These are phyloP conservation scores for Bertia moriformis DNA, from an alignment of 2,329 filamentous ascomycete genomes.

Conservation along the genomic window DNA sequence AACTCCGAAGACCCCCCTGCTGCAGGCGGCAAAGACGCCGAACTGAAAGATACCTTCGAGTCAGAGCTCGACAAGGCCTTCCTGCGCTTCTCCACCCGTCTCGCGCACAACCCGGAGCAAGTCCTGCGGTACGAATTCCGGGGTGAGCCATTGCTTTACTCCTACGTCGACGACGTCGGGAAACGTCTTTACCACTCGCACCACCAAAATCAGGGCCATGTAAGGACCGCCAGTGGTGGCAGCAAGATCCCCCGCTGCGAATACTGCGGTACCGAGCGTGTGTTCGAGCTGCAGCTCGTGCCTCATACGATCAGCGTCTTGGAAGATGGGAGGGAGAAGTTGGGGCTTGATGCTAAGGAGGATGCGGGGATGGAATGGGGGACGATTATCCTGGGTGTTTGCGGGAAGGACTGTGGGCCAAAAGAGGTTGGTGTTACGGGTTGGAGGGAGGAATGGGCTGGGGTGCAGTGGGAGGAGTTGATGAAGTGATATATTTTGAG, in stretches of 20 bases:
- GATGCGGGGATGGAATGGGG: conserved; percentile 86
- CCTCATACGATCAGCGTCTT: conserved; percentile 82
- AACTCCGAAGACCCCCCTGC: not conserved
- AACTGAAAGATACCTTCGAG: conserved; percentile 22
- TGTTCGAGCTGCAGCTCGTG: conserved; percentile 85
- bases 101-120: conserved; percentile 35
- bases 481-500: too few relatives aligned
- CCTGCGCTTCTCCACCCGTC: conserved; percentile 31
- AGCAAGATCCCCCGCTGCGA: conserved; percentile 58
- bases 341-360: conserved; percentile 36
- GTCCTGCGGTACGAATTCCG: conserved; percentile 33
- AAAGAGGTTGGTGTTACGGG: conserved; percentile 45
- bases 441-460: conserved; percentile 91
- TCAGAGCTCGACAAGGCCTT: conserved; percentile 32
- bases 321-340: conserved; percentile 50
- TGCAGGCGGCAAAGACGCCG: conserved; percentile 12
- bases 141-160: conserved; percentile 53
- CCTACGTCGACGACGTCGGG: conserved; percentile 60
- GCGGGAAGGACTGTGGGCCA: conserved; percentile 62
- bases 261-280: conserved; percentile 60
- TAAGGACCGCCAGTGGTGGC: conserved; percentile 10
- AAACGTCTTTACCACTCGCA: conserved; percentile 33
- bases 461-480: conserved; percentile 91
- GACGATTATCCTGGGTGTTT: conserved; percentile 76
- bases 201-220: conserved; percentile 10